Evolutionary conservation across 768 basidiomycete genomes (phyloP).

Genomic region (Exsudoporus frostii): DNA sequence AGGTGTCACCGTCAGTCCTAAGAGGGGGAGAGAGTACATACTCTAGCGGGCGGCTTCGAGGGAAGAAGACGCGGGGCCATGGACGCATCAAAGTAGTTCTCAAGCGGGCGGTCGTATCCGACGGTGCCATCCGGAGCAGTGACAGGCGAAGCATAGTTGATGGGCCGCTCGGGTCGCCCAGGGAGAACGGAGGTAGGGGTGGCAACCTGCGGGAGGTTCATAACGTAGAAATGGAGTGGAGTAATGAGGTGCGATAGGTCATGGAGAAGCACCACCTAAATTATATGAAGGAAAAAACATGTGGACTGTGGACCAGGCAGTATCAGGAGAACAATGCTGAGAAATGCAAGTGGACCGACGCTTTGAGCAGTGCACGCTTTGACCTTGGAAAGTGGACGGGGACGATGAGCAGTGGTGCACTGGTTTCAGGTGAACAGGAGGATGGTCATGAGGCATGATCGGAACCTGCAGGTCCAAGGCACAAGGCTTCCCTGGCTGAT

Average conservation of each 20-base stretch:
- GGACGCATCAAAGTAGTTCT: conserved; percentile 26
- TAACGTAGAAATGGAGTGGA: conserved; percentile 8
- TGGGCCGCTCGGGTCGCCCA: conserved; percentile 5
- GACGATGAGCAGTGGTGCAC: conserved; percentile 3
- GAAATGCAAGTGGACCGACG: not conserved
- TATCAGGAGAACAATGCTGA: conserved; percentile 17
- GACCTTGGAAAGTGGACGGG: conserved; percentile 1
- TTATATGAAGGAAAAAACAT: conserved; percentile 17
- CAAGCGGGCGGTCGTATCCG: conserved; percentile 21
- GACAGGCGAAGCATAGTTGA: conserved; percentile 12
- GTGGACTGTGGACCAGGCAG: conserved; percentile 22
- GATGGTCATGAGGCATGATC: conserved; percentile 15
- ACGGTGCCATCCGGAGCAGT: conserved; percentile 12
- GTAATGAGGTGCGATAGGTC: not conserved
- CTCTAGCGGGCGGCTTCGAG: conserved; percentile 9
- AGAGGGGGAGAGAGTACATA: conserved; percentile 3
- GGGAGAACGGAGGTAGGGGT: conserved; percentile 14
- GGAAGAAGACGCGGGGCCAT: conserved; percentile 18
- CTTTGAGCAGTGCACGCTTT: conserved; percentile 13
- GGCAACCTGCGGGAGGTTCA: conserved; percentile 5
- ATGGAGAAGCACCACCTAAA: not conserved
- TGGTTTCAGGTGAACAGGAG: conserved; percentile 10
- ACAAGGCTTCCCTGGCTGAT: not conserved
- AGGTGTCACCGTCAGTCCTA: not conserved
- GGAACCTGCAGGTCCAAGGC: conserved; percentile 1